These are phyloP conservation scores for Psidium guajava DNA, from an alignment of 345 rosid species.

Conservation along the genomic window DNA sequence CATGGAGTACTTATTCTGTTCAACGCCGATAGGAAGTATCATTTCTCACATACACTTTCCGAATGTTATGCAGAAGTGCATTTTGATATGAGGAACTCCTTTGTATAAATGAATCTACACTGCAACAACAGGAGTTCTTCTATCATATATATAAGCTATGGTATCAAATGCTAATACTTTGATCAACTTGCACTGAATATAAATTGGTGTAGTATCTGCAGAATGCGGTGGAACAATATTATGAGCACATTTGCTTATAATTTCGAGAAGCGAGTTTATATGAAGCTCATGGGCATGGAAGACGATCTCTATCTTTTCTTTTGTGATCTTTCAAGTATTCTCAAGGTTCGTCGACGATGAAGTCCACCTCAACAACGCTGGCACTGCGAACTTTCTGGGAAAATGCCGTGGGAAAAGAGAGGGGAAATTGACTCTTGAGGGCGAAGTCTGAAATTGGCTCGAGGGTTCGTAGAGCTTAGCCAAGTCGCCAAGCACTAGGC, in stretches of 20 bases:
- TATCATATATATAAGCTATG: neutral
- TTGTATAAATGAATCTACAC: neutral
- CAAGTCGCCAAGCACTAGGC: neutral
- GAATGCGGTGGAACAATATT: neutral
- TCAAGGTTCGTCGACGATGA: neutral
- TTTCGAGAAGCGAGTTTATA: neutral
- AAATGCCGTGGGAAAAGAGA: neutral
- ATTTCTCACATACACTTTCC: neutral
- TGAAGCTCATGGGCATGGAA: neutral
- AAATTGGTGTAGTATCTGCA: neutral
- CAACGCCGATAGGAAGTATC: neutral
- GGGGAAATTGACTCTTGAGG: neutral
- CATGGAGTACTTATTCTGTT: neutral
- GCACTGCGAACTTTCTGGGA: neutral
- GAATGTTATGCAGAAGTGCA: neutral
- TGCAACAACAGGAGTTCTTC: neutral
- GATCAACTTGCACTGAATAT: neutral
- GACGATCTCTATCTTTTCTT: neutral
- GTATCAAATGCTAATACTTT: neutral
- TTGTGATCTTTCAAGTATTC: neutral
- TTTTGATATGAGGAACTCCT: neutral
- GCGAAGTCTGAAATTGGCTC: neutral
- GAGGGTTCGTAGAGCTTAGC: neutral
- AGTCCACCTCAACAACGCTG: neutral
- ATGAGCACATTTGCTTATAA: neutral